Conservation (phyloP, 495 filamentous ascomycete species). For the Penicillium soppii region DNA sequence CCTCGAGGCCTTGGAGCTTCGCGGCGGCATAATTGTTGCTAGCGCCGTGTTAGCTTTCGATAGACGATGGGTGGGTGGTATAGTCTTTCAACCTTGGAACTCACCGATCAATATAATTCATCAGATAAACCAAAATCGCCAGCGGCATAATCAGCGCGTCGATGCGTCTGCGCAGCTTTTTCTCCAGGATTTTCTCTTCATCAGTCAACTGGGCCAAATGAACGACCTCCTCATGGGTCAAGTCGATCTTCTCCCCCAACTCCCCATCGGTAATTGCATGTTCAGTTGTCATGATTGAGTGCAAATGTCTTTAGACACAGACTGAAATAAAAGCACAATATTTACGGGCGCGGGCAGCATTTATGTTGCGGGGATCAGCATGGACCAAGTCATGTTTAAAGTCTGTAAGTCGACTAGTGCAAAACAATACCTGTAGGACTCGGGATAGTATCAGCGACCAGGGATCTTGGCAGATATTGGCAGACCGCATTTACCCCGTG, state of each 20-base stretch:
- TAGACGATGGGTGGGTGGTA: background rate
- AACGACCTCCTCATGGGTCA: slow-evolving; percentile 43
- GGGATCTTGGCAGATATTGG: background rate
- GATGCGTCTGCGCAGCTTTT: slow-evolving; percentile 47
- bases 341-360: background rate
- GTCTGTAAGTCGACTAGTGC: too few relatives aligned
- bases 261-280: slow-evolving; percentile 35
- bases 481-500: slow-evolving; percentile 2
- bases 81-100: background rate
- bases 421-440: too few relatives aligned
- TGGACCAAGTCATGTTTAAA: background rate
- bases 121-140: slow-evolving; percentile 55
- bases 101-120: slow-evolving; percentile 58
- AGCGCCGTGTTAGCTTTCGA: slow-evolving; percentile 7
- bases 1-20: slow-evolving; percentile 51
- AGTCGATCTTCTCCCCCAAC: slow-evolving; percentile 37
- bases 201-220: slow-evolving; percentile 39
- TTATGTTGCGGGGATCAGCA: slow-evolving; percentile 4
- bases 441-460: too few relatives aligned
- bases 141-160: slow-evolving; percentile 55
- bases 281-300: slow-evolving; percentile 17
- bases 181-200: slow-evolving; percentile 48
- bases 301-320: background rate
- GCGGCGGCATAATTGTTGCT: slow-evolving; percentile 59
- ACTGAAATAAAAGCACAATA: background rate